These are phyloP conservation scores for Rhizophora apiculata DNA, from an alignment of 345 rosid species.

Conservation along the genomic window DNA sequence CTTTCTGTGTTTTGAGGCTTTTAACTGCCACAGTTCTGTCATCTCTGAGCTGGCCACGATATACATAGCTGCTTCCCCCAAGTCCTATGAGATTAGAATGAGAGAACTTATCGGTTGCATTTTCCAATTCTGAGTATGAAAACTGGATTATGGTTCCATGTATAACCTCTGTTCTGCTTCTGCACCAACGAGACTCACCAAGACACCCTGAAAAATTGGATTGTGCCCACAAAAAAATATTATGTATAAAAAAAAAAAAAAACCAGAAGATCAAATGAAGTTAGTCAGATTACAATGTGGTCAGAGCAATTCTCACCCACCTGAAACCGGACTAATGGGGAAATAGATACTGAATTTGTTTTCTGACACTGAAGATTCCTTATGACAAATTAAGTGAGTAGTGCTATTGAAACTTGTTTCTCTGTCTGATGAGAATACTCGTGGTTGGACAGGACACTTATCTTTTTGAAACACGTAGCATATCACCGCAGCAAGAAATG, in stretches of 20 bases:
- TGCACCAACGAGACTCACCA: conserved; percentile 42
- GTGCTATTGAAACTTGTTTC: conserved; percentile 76
- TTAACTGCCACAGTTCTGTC: conserved; percentile 84
- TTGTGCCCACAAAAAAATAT: neutral
- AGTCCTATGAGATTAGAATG: conserved; percentile 67
- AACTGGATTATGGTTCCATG: conserved; percentile 58
- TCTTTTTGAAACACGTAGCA: conserved; percentile 57
- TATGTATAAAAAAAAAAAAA: conserved; percentile 6
- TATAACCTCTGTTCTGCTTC: conserved; percentile 50
- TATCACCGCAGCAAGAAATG: conserved; percentile 56
- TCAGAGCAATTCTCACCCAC: conserved; percentile 24
- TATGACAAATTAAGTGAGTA: conserved; percentile 61
- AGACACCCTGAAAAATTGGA: conserved; percentile 58
- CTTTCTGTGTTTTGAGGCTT: conserved; percentile 59
- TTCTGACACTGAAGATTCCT: conserved; percentile 45
- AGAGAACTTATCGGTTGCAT: conserved; percentile 76
- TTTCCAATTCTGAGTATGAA: conserved; percentile 65
- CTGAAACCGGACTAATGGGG: conserved; percentile 35
- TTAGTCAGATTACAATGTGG: conserved; percentile 3
- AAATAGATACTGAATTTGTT: conserved; percentile 35
- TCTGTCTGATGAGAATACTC: conserved; percentile 59
- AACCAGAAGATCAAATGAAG: conserved; percentile 4
- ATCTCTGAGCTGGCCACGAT: conserved; percentile 76
- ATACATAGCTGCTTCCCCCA: conserved; percentile 90
- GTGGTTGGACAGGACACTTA: conserved; percentile 37